Percentiles rank a stretch among this genome's conserved stretches.
phyloP scores from a whole-genome alignment of 306 rosid genomes.

The Prunus persica region DNA sequence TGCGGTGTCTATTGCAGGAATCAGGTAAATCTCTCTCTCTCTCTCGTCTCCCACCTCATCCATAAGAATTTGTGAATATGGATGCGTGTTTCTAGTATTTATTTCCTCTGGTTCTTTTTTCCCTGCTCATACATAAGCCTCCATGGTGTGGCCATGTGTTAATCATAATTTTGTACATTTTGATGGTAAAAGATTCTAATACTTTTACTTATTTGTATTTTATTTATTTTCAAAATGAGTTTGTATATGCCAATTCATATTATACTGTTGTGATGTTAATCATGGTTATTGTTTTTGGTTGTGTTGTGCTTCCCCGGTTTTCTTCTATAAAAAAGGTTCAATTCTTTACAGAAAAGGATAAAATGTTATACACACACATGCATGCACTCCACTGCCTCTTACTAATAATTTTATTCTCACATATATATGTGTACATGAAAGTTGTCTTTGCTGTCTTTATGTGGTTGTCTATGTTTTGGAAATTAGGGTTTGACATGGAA shows the following conservation, averaged over 20 bases:
- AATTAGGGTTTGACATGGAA: not conserved
- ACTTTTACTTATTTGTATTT: not conserved
- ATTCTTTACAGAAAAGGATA: not conserved
- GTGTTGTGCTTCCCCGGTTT: not conserved
- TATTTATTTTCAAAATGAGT: not conserved
- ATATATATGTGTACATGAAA: not conserved
- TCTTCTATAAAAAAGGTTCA: not conserved
- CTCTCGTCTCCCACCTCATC: not conserved
- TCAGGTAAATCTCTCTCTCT: constrained; percentile 45
- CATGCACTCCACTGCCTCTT: not conserved
- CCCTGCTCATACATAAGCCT: not conserved
- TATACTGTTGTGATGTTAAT: not conserved
- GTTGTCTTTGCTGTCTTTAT: not conserved
- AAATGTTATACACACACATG: not conserved
- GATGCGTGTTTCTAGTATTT: not conserved
- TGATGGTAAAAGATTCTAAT: not conserved
- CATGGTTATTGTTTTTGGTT: not conserved
- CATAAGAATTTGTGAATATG: not conserved
- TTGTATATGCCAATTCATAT: not conserved
- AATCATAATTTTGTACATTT: not conserved
- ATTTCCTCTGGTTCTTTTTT: not conserved
- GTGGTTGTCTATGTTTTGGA: not conserved
- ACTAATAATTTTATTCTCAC: not conserved
- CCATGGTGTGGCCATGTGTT: not conserved
- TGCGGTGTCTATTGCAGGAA: constrained; percentile 68